These are phyloP conservation scores for Starmerella apis DNA, from an alignment of 805 yeast genomes.

Conservation along the genomic window DNA sequence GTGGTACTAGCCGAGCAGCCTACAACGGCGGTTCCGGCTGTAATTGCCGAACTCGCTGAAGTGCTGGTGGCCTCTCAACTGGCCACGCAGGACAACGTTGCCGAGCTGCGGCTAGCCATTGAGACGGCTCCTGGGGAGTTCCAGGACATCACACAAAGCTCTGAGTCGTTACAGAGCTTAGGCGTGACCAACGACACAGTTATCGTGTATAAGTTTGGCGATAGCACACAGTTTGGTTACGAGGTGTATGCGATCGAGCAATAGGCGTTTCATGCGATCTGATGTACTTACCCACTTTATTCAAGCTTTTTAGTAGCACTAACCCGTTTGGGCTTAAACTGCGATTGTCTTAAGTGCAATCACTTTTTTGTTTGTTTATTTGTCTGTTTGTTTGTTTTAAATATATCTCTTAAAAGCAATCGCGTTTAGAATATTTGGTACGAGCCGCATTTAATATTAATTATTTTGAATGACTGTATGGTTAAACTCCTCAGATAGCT, in stretches of 20 bases:
- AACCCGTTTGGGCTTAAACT: no score
- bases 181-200: constrained; percentile 12
- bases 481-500: no score
- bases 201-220: constrained; percentile 20
- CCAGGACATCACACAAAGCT: constrained; percentile 18
- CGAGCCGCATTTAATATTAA: no score
- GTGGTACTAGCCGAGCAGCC: constrained; percentile 18
- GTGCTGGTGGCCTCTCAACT: constrained; percentile 23
- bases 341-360: no score
- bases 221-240: constrained; percentile 16
- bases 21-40: constrained; percentile 11
- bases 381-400: no score
- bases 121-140: constrained; percentile 13
- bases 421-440: no score
- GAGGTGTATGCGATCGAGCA: constrained; percentile 9
- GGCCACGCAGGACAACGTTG: constrained; percentile 21
- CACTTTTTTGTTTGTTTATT: no score
- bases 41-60: constrained; percentile 26
- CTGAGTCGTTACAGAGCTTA: constrained; percentile 10
- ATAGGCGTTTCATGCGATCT: no score
- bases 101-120: constrained; percentile 20
- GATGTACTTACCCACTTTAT: no score
- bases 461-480: no score
- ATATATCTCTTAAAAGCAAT: no score
- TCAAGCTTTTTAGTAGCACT: no score